phyloP scores from a whole-genome alignment of 2,329 filamentous ascomycete genomes.

The Lizonia empirigonia region DNA sequence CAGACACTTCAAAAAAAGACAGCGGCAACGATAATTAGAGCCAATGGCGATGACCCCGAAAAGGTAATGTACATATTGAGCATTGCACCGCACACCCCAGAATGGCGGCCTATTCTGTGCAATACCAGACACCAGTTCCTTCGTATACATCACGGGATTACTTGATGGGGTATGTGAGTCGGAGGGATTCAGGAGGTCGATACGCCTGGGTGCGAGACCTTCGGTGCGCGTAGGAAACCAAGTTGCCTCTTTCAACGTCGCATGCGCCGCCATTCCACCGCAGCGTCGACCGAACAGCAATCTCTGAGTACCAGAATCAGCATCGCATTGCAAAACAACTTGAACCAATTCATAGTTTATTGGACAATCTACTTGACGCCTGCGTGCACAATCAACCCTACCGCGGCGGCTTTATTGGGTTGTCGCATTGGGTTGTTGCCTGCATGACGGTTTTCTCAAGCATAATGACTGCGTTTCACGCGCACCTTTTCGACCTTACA shows the following conservation, averaged over 20 bases:
- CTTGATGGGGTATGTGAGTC: conserved; percentile 11
- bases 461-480: conserved; percentile 39
- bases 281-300: background rate
- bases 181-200: conserved; percentile 16
- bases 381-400: conserved; percentile 6
- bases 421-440: conserved; percentile 21
- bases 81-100: no score
- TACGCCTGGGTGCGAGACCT: conserved; percentile 6
- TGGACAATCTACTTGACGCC: conserved; percentile 25
- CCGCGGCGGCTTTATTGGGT: conserved; percentile 17
- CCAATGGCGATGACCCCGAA: conserved; percentile 11
- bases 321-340: conserved; percentile 4
- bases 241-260: background rate
- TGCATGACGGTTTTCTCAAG: conserved; percentile 33
- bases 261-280: conserved; percentile 5
- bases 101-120: no score
- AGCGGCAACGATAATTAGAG: conserved; percentile 16
- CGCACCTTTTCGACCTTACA: conserved; percentile 24
- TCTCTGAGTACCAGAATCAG: conserved; percentile 1
- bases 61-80: conserved; percentile 11
- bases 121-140: no score
- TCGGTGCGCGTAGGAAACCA: conserved; percentile 6
- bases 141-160: conserved; percentile 5
- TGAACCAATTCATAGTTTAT: conserved; percentile 16
- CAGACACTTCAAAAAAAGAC: conserved; percentile 17